Percentiles rank a stretch among this genome's conserved stretches.
Evolutionary conservation across 2,329 filamentous ascomycete genomes (phyloP).

Genomic region (Cercospora brassicicola): DNA sequence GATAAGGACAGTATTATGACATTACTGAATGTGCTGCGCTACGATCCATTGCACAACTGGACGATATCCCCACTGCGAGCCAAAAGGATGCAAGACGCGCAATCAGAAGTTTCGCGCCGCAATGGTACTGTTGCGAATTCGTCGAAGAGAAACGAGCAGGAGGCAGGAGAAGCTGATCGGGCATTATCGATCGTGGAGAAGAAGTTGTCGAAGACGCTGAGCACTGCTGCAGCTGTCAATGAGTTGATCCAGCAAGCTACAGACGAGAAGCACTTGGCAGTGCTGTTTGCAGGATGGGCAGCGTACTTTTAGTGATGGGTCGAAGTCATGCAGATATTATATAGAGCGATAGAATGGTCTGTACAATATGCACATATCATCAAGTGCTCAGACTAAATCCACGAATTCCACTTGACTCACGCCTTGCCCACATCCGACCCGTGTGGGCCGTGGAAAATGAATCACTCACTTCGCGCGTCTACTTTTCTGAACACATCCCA

Average conservation of each 20-base stretch:
- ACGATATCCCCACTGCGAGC: slow-evolving; percentile 72
- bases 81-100: slow-evolving; percentile 66
- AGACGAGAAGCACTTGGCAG: slow-evolving; percentile 86
- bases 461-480: not conserved
- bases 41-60: slow-evolving; percentile 96
- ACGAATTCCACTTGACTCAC: not conserved
- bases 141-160: slow-evolving; percentile 47
- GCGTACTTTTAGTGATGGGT: slow-evolving; percentile 29
- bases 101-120: slow-evolving; percentile 43
- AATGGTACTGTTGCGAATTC: slow-evolving; percentile 21
- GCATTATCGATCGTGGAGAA: slow-evolving; percentile 91
- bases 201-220: slow-evolving; percentile 91
- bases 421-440: not conserved
- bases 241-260: slow-evolving; percentile 95
- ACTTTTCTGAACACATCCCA: not conserved
- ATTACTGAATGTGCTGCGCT: slow-evolving; percentile 93
- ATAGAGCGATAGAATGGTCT: not conserved
- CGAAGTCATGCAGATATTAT: not conserved
- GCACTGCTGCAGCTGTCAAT: slow-evolving; percentile 92
- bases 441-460: not conserved
- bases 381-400: not conserved
- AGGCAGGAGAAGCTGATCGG: slow-evolving; percentile 80
- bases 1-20: slow-evolving; percentile 98
- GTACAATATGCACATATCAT: not conserved
- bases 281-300: slow-evolving; percentile 64